Percentiles rank a stretch among this genome's conserved stretches.
Conservation (phyloP, 257 asterid species). For the Solanum clarkiae region DNA sequence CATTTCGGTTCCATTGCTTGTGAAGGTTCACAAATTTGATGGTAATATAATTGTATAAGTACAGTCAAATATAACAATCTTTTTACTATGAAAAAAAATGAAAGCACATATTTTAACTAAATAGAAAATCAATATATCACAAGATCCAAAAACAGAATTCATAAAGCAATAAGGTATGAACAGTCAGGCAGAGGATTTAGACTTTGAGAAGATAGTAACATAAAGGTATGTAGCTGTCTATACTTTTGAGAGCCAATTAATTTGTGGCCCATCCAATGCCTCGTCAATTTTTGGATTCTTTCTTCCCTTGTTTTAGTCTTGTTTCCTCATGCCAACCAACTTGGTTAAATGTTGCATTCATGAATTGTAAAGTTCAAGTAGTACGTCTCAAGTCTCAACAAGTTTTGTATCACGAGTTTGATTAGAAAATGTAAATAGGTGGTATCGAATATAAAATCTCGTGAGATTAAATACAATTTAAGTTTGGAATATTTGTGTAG, state of each 20-base stretch:
- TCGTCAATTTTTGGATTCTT: not conserved
- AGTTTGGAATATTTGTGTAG: not conserved
- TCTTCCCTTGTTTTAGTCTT: not conserved
- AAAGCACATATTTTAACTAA: too few species aligned
- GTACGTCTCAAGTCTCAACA: not conserved
- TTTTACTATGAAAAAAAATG: too few species aligned
- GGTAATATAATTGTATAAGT: too few species aligned
- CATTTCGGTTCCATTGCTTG: too few species aligned
- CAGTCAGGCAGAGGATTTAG: not conserved
- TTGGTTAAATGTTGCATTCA: not conserved
- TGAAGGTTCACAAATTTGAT: too few species aligned
- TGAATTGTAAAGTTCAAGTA: not conserved
- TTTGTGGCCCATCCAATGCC: not conserved
- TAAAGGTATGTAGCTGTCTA: not conserved
- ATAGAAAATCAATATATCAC: not conserved
- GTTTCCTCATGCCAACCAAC: not conserved
- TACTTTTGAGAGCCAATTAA: not conserved
- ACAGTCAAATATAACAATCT: too few species aligned
- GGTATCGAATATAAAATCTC: not conserved
- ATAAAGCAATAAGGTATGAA: not conserved
- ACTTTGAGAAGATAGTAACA: not conserved
- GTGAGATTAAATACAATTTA: not conserved
- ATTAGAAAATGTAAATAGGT: not conserved
- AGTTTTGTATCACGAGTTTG: not conserved
- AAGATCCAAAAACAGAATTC: not conserved